Conservation (phyloP, 352 stramenopile genomes). For the Pythium biforme region DNA sequence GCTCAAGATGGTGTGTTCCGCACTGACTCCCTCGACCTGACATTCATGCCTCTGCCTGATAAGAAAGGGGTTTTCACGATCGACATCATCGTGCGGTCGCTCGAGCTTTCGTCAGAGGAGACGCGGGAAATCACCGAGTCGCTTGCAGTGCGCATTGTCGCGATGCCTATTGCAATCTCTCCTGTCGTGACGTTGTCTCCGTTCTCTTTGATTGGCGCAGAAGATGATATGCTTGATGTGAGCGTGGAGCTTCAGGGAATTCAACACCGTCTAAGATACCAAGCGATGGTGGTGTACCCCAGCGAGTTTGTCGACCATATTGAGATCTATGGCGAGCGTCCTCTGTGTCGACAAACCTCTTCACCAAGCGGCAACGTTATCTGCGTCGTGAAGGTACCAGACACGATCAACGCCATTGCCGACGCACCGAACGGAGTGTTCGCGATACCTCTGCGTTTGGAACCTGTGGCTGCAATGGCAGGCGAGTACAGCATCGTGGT, state of each 20-base stretch:
- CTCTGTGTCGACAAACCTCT: background rate
- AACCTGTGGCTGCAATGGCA: slow-evolving; percentile 6
- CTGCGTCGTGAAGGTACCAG: background rate
- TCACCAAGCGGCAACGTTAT: slow-evolving; percentile 2
- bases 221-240: slow-evolving; percentile 4
- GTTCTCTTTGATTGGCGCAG: background rate
- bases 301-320: slow-evolving; percentile 2
- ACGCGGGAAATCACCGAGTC: background rate
- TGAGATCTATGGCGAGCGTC: background rate
- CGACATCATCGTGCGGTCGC: slow-evolving; percentile 4
- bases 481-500: slow-evolving; percentile 12
- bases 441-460: background rate
- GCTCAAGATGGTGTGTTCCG: background rate
- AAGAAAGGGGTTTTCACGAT: slow-evolving; percentile 9
- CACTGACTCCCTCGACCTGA: slow-evolving; percentile 4
- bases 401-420: background rate
- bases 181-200: background rate
- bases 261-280: background rate
- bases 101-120: slow-evolving; percentile 11
- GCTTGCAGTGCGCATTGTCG: background rate
- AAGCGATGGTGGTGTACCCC: slow-evolving; percentile 15
- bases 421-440: background rate
- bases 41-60: slow-evolving; percentile 21
- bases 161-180: slow-evolving; percentile 11
- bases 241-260: background rate